Conservation (phyloP, 345 rosid genomes). For the Rubroshorea leprosula region DNA sequence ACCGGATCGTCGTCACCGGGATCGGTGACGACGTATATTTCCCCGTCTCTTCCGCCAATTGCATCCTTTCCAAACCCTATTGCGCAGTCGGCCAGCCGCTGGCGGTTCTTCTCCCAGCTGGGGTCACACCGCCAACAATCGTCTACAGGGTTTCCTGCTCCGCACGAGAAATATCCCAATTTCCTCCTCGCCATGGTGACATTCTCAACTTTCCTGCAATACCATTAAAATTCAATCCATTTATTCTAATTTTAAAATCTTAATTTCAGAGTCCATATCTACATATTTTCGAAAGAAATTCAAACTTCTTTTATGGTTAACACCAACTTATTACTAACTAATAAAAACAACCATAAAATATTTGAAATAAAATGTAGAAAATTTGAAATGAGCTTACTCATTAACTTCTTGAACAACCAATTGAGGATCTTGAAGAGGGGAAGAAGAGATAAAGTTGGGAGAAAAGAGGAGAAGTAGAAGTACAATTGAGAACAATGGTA, state of each 20-base stretch:
- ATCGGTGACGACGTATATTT: slow-evolving; percentile 48
- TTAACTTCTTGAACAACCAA: slow-evolving; percentile 48
- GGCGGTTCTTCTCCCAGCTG: slow-evolving; percentile 46
- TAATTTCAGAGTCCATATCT: too few species aligned
- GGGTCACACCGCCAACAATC: slow-evolving; percentile 68
- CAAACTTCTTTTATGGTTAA: too few species aligned
- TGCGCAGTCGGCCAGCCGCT: slow-evolving; percentile 49
- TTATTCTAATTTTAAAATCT: too few species aligned
- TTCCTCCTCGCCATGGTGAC: slow-evolving; percentile 47
- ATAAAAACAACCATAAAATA: too few species aligned
- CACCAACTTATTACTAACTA: too few species aligned
- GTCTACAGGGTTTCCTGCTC: slow-evolving; percentile 57
- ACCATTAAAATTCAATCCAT: neutral
- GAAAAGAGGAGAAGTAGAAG: slow-evolving; percentile 15
- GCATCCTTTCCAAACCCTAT: slow-evolving; percentile 71
- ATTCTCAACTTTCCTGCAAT: slow-evolving; percentile 38
- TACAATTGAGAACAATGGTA: neutral
- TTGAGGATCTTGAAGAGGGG: slow-evolving; percentile 49
- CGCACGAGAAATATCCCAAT: slow-evolving; percentile 53
- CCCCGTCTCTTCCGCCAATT: slow-evolving; percentile 60
- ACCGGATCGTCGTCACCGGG: slow-evolving; percentile 35
- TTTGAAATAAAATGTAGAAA: too few species aligned
- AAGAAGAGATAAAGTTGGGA: slow-evolving; percentile 34
- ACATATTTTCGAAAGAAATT: neutral
- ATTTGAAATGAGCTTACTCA: too few species aligned